A percentile compares a stretch with the other conserved stretches of the same genome.
Conservation (phyloP, 2,329 filamentous ascomycete species). For the Erysiphe neolycopersici region DNA sequence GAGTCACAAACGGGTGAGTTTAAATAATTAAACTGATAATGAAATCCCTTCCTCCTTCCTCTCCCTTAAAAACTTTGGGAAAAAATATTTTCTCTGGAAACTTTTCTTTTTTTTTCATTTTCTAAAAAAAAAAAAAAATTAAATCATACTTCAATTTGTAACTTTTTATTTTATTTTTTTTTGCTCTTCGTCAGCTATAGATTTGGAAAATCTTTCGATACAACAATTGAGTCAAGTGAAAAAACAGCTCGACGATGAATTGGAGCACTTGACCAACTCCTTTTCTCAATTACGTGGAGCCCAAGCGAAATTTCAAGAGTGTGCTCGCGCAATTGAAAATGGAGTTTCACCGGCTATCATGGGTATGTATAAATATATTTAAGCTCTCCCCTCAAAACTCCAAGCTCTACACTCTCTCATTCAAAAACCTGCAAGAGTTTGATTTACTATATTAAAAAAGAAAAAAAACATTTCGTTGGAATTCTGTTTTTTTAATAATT, state of each 20-base stretch:
- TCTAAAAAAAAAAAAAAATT: background rate
- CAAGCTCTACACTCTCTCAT: too few species aligned
- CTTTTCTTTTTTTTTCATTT: too few species aligned
- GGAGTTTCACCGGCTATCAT: conserved; percentile 20
- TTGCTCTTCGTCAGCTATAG: conserved; percentile 19
- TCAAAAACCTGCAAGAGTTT: too few species aligned
- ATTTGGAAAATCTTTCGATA: conserved; percentile 51
- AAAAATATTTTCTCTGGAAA: too few species aligned
- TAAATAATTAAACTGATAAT: too few species aligned
- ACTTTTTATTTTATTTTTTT: background rate
- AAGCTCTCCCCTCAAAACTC: background rate
- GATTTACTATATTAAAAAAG: too few species aligned
- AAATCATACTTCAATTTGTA: background rate
- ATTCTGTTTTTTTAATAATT: background rate
- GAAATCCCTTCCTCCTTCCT: too few species aligned
- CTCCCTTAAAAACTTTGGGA: too few species aligned
- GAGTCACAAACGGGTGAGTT: too few species aligned
- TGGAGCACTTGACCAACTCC: conserved; percentile 76
- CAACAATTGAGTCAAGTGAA: conserved; percentile 80
- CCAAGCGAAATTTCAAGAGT: conserved; percentile 79
- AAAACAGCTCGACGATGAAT: conserved; percentile 85
- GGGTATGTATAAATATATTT: conserved; percentile 8
- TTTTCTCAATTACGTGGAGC: conserved; percentile 76
- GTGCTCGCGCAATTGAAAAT: conserved; percentile 46
- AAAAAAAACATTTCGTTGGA: background rate